A percentile compares a stretch with the other conserved stretches of the same genome.
phyloP scores from a whole-genome alignment of 202 grass and related monocot species.

The Panicum virgatum region DNA sequence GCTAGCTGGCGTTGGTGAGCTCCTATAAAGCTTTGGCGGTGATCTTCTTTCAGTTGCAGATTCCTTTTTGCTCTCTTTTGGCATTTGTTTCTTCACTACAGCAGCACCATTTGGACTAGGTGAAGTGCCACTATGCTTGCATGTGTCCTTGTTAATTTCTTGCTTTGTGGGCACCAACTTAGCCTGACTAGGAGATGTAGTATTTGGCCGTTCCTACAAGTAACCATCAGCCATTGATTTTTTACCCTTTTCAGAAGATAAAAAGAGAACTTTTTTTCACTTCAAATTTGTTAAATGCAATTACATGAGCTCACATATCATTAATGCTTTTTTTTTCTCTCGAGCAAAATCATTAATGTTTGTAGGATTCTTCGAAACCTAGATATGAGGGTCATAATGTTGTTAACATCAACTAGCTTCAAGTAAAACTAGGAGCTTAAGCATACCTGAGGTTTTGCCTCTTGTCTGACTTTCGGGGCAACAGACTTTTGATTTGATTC shows the following conservation, averaged over 20 bases:
- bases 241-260: not conserved
- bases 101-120: slow-evolving; percentile 42
- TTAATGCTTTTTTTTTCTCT: not conserved
- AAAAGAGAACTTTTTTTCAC: not conserved
- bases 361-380: not conserved
- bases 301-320: not conserved
- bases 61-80: slow-evolving; percentile 49
- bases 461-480: slow-evolving; percentile 61
- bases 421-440: slow-evolving; percentile 21
- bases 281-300: slow-evolving; percentile 9
- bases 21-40: slow-evolving; percentile 36
- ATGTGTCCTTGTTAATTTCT: slow-evolving; percentile 48
- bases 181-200: slow-evolving; percentile 51
- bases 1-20: slow-evolving; percentile 27
- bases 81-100: slow-evolving; percentile 46
- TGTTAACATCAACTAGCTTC: slow-evolving; percentile 1
- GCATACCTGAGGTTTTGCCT: slow-evolving; percentile 76
- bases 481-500: slow-evolving; percentile 53
- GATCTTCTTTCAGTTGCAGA: slow-evolving; percentile 35
- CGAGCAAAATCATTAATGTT: not conserved
- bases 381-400: not conserved
- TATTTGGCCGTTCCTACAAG: slow-evolving; percentile 65
- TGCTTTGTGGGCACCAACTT: slow-evolving; percentile 65
- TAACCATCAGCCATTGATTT: slow-evolving; percentile 41
- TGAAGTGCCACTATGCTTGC: slow-evolving; percentile 50